These are phyloP conservation scores for Neurospora crassa DNA, from an alignment of 2,329 filamentous ascomycete genomes.

Conservation along the genomic window DNA sequence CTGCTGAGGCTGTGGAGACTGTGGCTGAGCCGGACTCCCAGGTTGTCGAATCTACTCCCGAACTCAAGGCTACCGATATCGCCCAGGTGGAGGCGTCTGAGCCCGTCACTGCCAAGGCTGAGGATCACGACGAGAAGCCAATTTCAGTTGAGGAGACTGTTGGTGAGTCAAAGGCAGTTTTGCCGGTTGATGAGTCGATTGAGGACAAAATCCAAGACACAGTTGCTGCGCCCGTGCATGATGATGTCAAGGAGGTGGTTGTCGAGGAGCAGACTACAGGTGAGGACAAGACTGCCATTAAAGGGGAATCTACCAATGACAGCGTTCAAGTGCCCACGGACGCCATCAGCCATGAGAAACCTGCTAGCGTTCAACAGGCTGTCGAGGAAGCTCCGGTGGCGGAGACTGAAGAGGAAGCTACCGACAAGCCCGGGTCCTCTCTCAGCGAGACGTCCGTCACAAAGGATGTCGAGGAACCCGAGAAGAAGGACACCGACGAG, in stretches of 20 bases:
- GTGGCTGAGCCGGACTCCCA: slow-evolving; percentile 2
- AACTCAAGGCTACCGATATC: slow-evolving; percentile 1
- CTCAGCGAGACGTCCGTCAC: not conserved
- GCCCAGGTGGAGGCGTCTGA: not conserved
- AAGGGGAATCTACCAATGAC: slow-evolving; percentile 3
- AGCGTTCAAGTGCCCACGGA: slow-evolving; percentile 5
- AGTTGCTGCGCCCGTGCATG: not conserved
- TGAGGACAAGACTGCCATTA: slow-evolving; percentile 7
- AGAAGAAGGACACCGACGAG: slow-evolving; percentile 1
- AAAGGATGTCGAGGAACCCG: not conserved
- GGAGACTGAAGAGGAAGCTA: slow-evolving; percentile 3
- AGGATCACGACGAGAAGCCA: slow-evolving; percentile 2
- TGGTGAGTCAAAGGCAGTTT: not conserved
- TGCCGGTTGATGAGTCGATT: not conserved
- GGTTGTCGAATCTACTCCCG: not conserved
- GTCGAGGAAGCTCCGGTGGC: not conserved
- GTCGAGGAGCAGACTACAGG: not conserved
- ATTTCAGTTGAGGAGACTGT: slow-evolving; percentile 3
- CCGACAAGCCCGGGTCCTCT: slow-evolving; percentile 5
- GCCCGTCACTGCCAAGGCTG: slow-evolving; percentile 3
- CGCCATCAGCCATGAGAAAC: slow-evolving; percentile 4
- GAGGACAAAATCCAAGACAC: not conserved
- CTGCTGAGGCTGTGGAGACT: not conserved
- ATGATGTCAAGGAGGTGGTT: not conserved
- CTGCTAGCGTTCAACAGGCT: not conserved